phyloP scores from a whole-genome alignment of 257 asterid species.

The Salvia splendens region DNA sequence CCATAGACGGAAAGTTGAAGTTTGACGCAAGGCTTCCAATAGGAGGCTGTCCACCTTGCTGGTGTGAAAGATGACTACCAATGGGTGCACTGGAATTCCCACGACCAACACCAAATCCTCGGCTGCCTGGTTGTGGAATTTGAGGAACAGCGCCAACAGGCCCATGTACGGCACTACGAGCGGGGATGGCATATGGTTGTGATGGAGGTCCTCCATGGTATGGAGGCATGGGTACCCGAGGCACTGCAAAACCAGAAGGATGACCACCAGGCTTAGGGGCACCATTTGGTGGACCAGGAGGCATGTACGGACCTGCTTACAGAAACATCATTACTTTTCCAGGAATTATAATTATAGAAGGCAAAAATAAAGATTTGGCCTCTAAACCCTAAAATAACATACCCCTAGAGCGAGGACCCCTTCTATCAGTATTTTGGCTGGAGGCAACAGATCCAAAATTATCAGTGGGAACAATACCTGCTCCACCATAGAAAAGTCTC shows the following conservation, averaged over 20 bases:
- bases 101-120: constrained; percentile 91
- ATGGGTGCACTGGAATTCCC: constrained; percentile 85
- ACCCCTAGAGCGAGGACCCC: constrained; percentile 90
- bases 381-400: constrained; percentile 19
- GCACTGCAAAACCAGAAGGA: constrained; percentile 82
- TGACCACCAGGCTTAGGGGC: constrained; percentile 76
- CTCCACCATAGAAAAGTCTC: constrained; percentile 87
- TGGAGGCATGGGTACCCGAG: constrained; percentile 78
- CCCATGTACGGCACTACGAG: constrained; percentile 91
- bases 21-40: constrained; percentile 73
- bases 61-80: constrained; percentile 92
- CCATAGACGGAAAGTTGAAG: constrained; percentile 70
- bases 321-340: constrained; percentile 22
- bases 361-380: background rate
- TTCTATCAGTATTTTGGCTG: constrained; percentile 64
- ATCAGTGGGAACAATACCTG: constrained; percentile 76
- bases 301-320: constrained; percentile 74
- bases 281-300: constrained; percentile 85
- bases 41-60: constrained; percentile 77
- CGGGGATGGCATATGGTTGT: constrained; percentile 94
- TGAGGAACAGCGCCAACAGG: constrained; percentile 92
- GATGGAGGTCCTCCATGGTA: constrained; percentile 84
- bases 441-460: constrained; percentile 66
- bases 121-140: constrained; percentile 83
- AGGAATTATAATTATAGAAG: background rate